Conservation (phyloP, 345 rosid species). For the Euphorbia lathyris region DNA sequence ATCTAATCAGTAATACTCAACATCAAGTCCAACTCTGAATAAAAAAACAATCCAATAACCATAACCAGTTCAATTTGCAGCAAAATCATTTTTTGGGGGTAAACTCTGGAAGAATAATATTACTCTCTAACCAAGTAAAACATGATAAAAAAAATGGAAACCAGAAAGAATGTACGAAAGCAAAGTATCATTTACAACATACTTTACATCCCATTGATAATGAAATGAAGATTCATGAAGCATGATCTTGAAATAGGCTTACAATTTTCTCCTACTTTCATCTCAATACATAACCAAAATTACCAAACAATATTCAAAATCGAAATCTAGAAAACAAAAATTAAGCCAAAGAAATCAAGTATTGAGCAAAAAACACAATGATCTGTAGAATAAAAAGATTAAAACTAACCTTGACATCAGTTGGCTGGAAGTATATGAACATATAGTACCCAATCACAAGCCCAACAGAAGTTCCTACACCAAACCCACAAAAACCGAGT, state of each 20-base stretch:
- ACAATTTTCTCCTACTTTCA: background rate
- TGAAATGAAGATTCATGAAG: background rate
- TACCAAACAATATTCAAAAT: background rate
- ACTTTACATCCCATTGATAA: background rate
- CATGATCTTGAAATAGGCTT: no score
- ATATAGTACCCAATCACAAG: conserved; percentile 64
- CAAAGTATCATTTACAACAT: background rate
- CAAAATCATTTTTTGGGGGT: background rate
- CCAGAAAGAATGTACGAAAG: background rate
- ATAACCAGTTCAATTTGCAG: background rate
- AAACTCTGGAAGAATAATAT: background rate
- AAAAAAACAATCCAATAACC: background rate
- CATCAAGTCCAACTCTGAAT: background rate
- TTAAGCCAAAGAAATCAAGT: conserved; percentile 1
- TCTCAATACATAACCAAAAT: background rate
- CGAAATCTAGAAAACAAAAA: conserved; percentile 5
- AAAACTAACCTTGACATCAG: conserved; percentile 62
- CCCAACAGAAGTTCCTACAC: conserved; percentile 75
- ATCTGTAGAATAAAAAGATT: background rate
- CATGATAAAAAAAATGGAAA: no score
- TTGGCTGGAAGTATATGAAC: conserved; percentile 67
- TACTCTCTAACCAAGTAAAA: background rate
- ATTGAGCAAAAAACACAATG: conserved; percentile 7
- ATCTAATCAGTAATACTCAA: background rate
- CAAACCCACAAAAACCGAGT: conserved; percentile 66